Base-by-base conservation (phyloP, 129 eudicot species). In the Flaveria brownii region DNA sequence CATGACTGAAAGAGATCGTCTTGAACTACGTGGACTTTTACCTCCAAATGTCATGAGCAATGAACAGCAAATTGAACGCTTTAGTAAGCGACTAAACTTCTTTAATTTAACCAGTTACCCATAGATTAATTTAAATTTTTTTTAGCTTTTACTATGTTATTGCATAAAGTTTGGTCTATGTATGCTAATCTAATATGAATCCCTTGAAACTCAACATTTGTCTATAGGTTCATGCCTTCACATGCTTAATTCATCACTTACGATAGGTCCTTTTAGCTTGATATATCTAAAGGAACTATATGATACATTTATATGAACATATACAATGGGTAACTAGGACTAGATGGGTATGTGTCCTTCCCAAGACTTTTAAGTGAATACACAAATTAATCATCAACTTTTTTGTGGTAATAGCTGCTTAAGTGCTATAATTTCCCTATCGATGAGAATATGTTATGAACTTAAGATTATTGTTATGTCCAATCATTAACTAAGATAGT, bases 1-100 rank as follows among this genome's bases (percentile, higher is more conserved):
- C 47, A 88, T 94, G 93, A 94, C 97, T 14, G 98, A 94, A 80
- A 88, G 98, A 69, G 96, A 94, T 80, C 96, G 98, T 71, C 96
- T 94, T 79, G 91, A 94, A 73, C 87, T 94, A 64, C 98, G 97
- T 47, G 98, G 98, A 43, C 90, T 94, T 72, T 83, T 94, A 75
- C 98, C 98, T 76, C 96, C 98, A 62, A 94, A 87, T 87, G 97
- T 91, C 81, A 90, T 90, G 96, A 82, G 88, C 72, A 77, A 89
- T 43, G 93, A 94, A 72, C 98, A 94, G 67, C 98, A 94, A 83
- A 88, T 88, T 82, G 93, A 88, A 12, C 93, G 97, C 10, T 94
- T 94, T 73, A 94, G 98, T 91, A 85, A 88, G 90, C 82, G 63
- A 77, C 73, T 74, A 13, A 36, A 25, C 52, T 39, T 57, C 64